Base-by-base conservation (phyloP, 257 asterid species). In the Buddleja alternifolia region DNA sequence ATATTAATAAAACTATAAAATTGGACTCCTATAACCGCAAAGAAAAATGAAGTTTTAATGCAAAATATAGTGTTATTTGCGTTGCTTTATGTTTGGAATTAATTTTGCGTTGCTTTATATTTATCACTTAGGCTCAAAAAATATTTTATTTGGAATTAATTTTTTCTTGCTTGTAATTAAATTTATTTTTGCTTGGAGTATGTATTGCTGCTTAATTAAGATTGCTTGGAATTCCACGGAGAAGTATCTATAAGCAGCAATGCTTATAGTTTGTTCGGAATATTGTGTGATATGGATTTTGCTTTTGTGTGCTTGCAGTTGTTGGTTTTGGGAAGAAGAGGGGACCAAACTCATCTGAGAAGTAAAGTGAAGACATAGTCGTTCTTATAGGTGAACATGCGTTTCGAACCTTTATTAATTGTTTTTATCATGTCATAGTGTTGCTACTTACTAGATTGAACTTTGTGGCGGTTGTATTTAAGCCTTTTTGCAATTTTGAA, bases 281-380 rank as follows among this genome's bases (percentile, higher is more conserved):
- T 32, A 23, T 10, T 45, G 15, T 29, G 8, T 10, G 44, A 12
- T 32, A 32, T 29, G 10, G 16, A 12, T 11, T 36, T 10, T 24
- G 25, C 39, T 24, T 7, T 39, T 40, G 0, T 55, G 12, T 9
- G 10, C 3, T 29, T 83, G 88, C 88, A 88, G 97, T 91, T 83
- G 96, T 89, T 81, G 97, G 96, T 73, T 88, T 88, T 21, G 97
- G 96, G 7, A 88, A 88, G 90, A 88, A 86, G 93, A 86, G 89
- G 12, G 93, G 92, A 10, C 95, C 97, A 4, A 90, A 90, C 81
- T 88, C 97, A 14, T 87, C 93, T 0, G 94, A 86, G 82, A 90
- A 86, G 88, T 88, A 83, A 67, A 76, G 19, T 32, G 58, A 50
- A 23, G 53, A 48, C 47, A 19, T 50, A 37, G 25, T 78, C 66